Percentiles rank a stretch among this genome's conserved stretches.
Evolutionary conservation across 1,284 basidiomycete species (phyloP).

Genomic region (Leccinum solheimii): DNA sequence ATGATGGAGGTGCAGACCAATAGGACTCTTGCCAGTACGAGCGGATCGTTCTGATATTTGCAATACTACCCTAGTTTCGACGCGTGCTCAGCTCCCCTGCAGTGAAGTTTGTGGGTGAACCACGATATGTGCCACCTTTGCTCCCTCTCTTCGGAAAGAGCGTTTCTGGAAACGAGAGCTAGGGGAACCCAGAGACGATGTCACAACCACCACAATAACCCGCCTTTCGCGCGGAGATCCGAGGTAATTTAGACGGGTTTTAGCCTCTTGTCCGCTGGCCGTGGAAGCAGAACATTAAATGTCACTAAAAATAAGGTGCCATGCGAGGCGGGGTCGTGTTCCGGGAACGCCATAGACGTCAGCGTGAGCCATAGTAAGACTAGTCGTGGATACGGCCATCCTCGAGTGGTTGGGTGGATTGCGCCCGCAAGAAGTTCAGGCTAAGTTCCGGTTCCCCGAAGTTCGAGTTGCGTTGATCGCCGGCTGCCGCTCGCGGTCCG

Average conservation of each 20-base stretch:
- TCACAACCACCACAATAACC: not conserved
- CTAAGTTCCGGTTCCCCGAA: not conserved
- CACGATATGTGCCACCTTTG: constrained; percentile 5
- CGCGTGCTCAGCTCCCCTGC: not conserved
- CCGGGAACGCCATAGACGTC: constrained; percentile 16
- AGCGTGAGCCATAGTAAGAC: not conserved
- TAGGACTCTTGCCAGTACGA: constrained; percentile 8
- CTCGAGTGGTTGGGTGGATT: constrained; percentile 17
- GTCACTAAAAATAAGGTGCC: constrained; percentile 13
- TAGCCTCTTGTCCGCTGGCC: not conserved
- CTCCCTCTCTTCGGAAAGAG: constrained; percentile 5
- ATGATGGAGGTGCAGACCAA: constrained; percentile 8
- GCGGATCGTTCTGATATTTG: constrained; percentile 15
- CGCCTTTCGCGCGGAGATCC: constrained; percentile 4
- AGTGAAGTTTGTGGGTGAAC: not conserved
- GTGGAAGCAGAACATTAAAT: not conserved
- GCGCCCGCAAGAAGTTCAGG: not conserved
- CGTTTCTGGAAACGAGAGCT: constrained; percentile 1
- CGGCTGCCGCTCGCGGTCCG: constrained; percentile 16
- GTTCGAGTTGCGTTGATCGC: constrained; percentile 9
- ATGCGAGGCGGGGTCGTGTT: constrained; percentile 6
- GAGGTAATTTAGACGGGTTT: not conserved
- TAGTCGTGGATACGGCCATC: constrained; percentile 7
- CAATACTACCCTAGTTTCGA: constrained; percentile 1
- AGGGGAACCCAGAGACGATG: not conserved